These are phyloP conservation scores for Zygotorulaspora florentina DNA, from an alignment of 805 yeast genomes.

Conservation along the genomic window DNA sequence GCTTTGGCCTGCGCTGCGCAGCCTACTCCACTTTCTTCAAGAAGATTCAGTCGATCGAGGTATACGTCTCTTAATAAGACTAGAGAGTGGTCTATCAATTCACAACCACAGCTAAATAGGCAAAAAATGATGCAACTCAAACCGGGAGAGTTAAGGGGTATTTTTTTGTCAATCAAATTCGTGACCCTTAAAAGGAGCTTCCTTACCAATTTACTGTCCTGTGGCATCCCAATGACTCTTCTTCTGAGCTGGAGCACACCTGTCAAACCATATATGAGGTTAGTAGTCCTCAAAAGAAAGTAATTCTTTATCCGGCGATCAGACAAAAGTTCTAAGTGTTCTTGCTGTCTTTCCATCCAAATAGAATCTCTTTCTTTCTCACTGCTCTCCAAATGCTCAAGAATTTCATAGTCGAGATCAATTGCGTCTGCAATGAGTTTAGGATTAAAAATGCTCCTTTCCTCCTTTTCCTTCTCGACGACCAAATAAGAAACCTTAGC, in stretches of 20 bases:
- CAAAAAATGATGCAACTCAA: conserved; percentile 19
- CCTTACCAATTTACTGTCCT: conserved; percentile 45
- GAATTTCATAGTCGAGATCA: conserved; percentile 36
- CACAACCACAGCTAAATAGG: conserved; percentile 25
- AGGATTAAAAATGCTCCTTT: conserved; percentile 15
- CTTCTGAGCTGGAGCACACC: conserved; percentile 56
- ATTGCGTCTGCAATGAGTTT: conserved; percentile 33
- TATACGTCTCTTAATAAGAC: conserved; percentile 11
- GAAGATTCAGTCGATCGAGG: conserved; percentile 8
- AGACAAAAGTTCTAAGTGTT: not conserved
- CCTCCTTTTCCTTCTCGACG: conserved; percentile 19
- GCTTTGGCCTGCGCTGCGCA: conserved; percentile 17
- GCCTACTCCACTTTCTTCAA: conserved; percentile 15
- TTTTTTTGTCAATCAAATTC: conserved; percentile 7
- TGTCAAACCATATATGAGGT: conserved; percentile 47
- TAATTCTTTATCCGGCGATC: conserved; percentile 16
- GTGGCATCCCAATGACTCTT: conserved; percentile 49
- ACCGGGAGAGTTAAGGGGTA: conserved; percentile 12
- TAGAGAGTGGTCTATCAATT: conserved; percentile 14
- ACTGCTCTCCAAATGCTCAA: conserved; percentile 22
- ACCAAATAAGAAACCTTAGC: conserved; percentile 45
- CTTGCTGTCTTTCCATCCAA: not conserved
- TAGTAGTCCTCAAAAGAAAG: conserved; percentile 42
- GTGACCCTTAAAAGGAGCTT: conserved; percentile 8
- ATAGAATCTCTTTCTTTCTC: conserved; percentile 30